Evolutionary conservation across 176 grass and related monocot genomes (phyloP), one percentile per base, ranked within the genome.

Genomic region (Aechmea fasciata): DNA sequence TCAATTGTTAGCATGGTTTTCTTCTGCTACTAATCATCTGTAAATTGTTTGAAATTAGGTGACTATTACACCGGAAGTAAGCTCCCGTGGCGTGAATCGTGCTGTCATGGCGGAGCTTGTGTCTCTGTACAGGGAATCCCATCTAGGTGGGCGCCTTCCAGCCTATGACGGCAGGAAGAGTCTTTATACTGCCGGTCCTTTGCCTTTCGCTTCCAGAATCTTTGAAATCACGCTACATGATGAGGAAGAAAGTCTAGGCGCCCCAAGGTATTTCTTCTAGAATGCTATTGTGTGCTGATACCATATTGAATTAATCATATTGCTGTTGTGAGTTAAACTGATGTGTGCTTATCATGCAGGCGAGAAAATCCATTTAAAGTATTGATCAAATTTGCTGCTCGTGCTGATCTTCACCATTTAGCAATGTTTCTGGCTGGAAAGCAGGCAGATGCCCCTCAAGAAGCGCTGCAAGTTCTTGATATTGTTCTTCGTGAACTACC

Each of bases 401-500:
- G 91, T 75, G 91, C 91, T 67, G 91, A 95, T 74, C 91, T 95
- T 68, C 87, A 95, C 69, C 91, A 95, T 84, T 73, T 95, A 47
- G 91, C 73, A 48, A 87, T 95, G 87, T 95, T 95, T 79, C 80
- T 95, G 74, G 75, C 86, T 75, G 91, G 91, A 49, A 90, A 84
- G 71, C 91, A 95, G 78, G 78, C 91, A 17, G 91, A 95, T 83
- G 91, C 91, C 74, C 91, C 91, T 66, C 91, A 95, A 82, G 91
- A 95, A 83, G 91, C 91, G 55, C 91, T 95, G 83, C 91, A 95
- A 80, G 91, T 95, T 59, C 91, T 95, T 80, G 91, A 95, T 66
- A 95, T 95, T 69, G 91, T 95, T 55, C 75, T 95, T 11, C 91
- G 91, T 69, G 91, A 95, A 87, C 75, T 95, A 75, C 91, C 91